Percentiles rank a stretch among this genome's conserved stretches.
Evolutionary conservation across 106 monocot species (phyloP).

Genomic region (Ottelia alismoides): DNA sequence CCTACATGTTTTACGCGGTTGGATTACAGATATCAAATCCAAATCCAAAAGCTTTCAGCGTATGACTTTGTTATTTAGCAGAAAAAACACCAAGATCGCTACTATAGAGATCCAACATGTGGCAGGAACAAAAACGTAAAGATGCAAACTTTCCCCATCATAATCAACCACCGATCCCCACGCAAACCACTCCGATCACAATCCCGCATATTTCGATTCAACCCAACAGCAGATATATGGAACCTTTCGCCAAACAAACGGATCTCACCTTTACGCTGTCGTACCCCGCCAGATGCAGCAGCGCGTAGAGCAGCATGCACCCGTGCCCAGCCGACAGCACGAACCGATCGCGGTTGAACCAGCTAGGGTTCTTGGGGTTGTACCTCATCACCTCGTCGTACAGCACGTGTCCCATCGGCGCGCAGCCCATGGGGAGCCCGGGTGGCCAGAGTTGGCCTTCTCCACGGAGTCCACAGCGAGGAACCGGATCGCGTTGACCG

Average conservation of each 20-base stretch:
- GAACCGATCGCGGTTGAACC: slow-evolving; percentile 94
- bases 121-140: background rate
- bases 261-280: slow-evolving; percentile 77
- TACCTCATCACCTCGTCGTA: slow-evolving; percentile 96
- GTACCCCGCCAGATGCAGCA: slow-evolving; percentile 92
- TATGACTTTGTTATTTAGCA: no score
- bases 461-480: slow-evolving; percentile 86
- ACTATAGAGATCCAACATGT: background rate
- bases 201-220: background rate
- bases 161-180: background rate
- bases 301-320: slow-evolving; percentile 95
- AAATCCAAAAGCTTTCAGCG: no score
- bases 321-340: slow-evolving; percentile 95
- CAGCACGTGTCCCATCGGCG: slow-evolving; percentile 81
- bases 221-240: no score
- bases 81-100: no score
- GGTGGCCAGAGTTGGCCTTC: slow-evolving; percentile 97
- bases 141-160: background rate
- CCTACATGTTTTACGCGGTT: no score
- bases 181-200: background rate
- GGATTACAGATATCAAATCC: no score
- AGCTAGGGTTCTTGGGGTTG: slow-evolving; percentile 95
- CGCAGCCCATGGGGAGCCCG: slow-evolving; percentile 93
- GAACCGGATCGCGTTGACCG: slow-evolving; percentile 88
- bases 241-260: no score